Conservation (phyloP, 2,329 filamentous ascomycete species). For the Colletotrichum truncatum region DNA sequence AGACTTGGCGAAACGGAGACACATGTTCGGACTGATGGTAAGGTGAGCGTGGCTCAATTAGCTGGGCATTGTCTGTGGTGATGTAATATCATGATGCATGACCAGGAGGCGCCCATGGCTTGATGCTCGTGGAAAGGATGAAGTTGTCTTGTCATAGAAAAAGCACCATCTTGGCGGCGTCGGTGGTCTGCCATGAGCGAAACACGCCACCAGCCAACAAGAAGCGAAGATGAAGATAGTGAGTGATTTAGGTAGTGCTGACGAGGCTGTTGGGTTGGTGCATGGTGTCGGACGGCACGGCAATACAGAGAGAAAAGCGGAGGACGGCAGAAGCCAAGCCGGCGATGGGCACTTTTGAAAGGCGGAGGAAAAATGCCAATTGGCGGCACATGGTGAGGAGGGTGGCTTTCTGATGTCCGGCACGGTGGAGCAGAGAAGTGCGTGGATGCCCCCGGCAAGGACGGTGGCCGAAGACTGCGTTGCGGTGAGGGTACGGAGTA, state of each 20-base stretch:
- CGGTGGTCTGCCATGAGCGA: background rate
- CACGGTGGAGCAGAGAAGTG: too few relatives aligned
- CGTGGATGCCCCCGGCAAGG: too few relatives aligned
- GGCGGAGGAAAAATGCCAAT: background rate
- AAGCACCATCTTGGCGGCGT: background rate
- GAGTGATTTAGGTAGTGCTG: background rate
- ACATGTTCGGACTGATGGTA: slow-evolving; percentile 7
- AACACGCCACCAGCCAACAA: background rate
- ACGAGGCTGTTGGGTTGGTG: background rate
- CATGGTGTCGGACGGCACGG: background rate
- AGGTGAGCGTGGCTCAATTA: background rate
- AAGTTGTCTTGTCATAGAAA: background rate
- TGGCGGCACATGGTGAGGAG: background rate
- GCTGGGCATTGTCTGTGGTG: background rate
- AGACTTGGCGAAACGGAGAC: slow-evolving; percentile 18
- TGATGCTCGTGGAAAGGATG: background rate
- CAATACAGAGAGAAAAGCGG: background rate
- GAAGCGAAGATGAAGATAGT: background rate
- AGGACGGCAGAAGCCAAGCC: background rate
- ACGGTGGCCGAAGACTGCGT: background rate
- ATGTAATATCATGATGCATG: background rate
- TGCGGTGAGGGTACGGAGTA: background rate
- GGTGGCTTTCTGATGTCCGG: too few relatives aligned
- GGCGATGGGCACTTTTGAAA: background rate
- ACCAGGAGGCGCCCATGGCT: background rate